These are phyloP conservation scores for Xylaria sp. DNA, from an alignment of 2,329 filamentous ascomycete species.

Conservation along the genomic window DNA sequence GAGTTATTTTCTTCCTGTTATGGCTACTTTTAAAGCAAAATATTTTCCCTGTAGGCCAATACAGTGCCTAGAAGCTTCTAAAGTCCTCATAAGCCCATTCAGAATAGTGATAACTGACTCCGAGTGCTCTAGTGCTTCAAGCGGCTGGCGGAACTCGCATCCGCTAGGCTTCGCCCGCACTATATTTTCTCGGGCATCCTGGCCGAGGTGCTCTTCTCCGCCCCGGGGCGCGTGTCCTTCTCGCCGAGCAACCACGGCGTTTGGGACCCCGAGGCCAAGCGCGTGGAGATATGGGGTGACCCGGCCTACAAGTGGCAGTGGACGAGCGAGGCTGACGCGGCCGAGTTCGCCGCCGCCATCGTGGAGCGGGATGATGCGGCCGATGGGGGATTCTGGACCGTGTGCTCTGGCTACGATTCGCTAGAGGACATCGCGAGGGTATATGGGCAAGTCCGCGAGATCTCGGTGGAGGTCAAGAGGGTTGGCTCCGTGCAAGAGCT, in stretches of 20 bases:
- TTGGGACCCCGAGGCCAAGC: constrained; percentile 36
- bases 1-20: too few species aligned
- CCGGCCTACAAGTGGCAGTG: constrained; percentile 35
- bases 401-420: constrained; percentile 37
- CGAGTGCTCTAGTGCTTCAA: constrained; percentile 51
- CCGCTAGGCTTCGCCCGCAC: constrained; percentile 41
- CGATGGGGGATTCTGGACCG: constrained; percentile 37
- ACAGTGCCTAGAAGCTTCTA: too few species aligned
- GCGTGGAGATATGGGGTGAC: constrained; percentile 38
- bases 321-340: constrained; percentile 40
- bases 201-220: constrained; percentile 45
- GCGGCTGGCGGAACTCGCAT: constrained; percentile 47
- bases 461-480: constrained; percentile 29
- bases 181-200: constrained; percentile 47
- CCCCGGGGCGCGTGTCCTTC: constrained; percentile 35
- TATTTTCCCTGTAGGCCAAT: too few species aligned
- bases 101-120: constrained; percentile 39
- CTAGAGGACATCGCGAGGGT: constrained; percentile 35
- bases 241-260: constrained; percentile 34
- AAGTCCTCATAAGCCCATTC: too few species aligned
- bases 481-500: constrained; percentile 38
- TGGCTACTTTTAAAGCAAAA: too few species aligned
- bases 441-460: constrained; percentile 34
- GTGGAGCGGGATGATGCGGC: constrained; percentile 33
- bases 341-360: constrained; percentile 33